Evolutionary conservation across 2,329 filamentous ascomycete genomes (phyloP).

Genomic region (Dothidotthia symphoricarpi): DNA sequence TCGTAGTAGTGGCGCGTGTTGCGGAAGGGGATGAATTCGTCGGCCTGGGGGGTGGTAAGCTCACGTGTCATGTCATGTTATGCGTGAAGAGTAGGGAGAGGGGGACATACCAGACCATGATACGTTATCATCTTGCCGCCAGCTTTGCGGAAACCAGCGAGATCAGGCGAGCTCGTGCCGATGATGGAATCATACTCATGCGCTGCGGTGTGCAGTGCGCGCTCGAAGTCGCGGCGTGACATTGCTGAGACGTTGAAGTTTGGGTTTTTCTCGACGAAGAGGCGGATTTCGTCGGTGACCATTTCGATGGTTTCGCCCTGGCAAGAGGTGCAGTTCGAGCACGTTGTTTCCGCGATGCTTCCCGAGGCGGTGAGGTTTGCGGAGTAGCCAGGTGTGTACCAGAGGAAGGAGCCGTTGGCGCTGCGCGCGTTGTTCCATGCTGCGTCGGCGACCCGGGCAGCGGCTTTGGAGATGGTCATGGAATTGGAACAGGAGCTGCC

Average conservation of each 20-base stretch:
- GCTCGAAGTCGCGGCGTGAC: constrained; percentile 7
- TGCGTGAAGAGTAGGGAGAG: background rate
- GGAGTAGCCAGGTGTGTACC: constrained; percentile 11
- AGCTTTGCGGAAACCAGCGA: constrained; percentile 13
- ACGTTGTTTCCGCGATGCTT: constrained; percentile 12
- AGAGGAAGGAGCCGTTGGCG: constrained; percentile 16
- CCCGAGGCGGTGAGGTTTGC: constrained; percentile 7
- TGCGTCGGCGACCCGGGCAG: constrained; percentile 15
- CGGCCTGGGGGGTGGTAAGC: too few relatives aligned
- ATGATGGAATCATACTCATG: constrained; percentile 15
- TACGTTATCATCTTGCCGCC: constrained; percentile 29
- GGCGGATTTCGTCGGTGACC: constrained; percentile 3
- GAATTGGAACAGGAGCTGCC: constrained; percentile 6
- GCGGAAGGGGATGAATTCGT: constrained; percentile 6
- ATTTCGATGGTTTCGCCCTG: background rate
- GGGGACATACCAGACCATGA: constrained; percentile 18
- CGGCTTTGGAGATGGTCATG: constrained; percentile 5
- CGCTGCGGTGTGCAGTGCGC: constrained; percentile 5
- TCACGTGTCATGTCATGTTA: constrained; percentile 1
- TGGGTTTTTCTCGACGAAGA: constrained; percentile 16
- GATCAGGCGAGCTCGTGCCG: constrained; percentile 15
- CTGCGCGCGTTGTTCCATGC: constrained; percentile 15
- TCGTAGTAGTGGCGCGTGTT: constrained; percentile 15
- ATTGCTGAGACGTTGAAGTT: constrained; percentile 4
- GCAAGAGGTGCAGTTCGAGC: constrained; percentile 10